Conservation (phyloP, 768 basidiomycete genomes). For the Hydnum rufescens region DNA sequence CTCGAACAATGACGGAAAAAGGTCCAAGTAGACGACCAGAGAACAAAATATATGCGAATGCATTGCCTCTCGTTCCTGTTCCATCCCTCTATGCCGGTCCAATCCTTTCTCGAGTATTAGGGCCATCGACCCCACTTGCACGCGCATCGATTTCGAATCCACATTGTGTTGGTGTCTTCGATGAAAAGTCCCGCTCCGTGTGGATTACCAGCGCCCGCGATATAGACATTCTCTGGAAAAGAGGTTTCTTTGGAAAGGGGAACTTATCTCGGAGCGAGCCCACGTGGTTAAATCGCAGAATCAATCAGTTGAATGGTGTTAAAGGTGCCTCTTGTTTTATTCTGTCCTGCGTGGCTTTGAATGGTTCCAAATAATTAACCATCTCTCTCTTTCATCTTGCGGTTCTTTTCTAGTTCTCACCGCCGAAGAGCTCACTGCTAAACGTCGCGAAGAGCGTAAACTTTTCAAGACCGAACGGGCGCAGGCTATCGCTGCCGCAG, state of each 20-base stretch:
- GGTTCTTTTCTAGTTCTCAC: slow-evolving; percentile 35
- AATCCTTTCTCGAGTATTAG: not conserved
- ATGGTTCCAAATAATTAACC: not conserved
- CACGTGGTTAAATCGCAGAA: slow-evolving; percentile 68
- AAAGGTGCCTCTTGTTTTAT: slow-evolving; percentile 33
- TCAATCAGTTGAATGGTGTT: slow-evolving; percentile 38
- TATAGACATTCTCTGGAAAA: slow-evolving; percentile 55
- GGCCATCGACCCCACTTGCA: not conserved
- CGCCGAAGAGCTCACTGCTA: slow-evolving; percentile 79
- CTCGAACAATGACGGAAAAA: too few species aligned
- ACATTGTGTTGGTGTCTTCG: slow-evolving; percentile 57
- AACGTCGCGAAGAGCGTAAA: slow-evolving; percentile 68
- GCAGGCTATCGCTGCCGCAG: slow-evolving; percentile 62
- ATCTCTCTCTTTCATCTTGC: not conserved
- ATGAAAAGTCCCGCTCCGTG: slow-evolving; percentile 63
- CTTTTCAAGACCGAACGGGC: slow-evolving; percentile 91
- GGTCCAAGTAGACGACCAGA: slow-evolving; percentile 10
- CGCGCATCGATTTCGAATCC: slow-evolving; percentile 27
- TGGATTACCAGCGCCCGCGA: slow-evolving; percentile 56
- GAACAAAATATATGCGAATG: slow-evolving; percentile 46
- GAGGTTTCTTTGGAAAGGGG: slow-evolving; percentile 97
- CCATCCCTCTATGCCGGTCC: not conserved
- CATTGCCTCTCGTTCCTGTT: slow-evolving; percentile 37
- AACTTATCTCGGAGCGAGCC: slow-evolving; percentile 89
- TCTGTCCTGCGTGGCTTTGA: not conserved